Percentiles rank a stretch among this genome's conserved stretches.
These are phyloP conservation scores for Prunus campanulata DNA, from an alignment of 306 rosid species.

Conservation along the genomic window DNA sequence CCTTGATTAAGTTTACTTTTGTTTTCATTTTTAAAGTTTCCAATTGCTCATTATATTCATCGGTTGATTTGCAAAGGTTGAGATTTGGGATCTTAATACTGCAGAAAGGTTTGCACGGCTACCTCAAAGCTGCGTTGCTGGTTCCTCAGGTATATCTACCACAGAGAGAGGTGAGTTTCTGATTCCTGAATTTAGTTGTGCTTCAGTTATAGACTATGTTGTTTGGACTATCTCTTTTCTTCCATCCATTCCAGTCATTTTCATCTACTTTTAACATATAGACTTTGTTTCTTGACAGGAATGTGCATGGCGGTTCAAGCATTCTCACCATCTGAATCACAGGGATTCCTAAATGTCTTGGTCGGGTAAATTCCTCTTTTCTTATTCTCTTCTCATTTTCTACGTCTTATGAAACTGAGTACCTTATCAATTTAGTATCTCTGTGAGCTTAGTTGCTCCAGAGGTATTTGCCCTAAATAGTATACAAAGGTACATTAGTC, in stretches of 20 bases:
- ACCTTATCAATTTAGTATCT: not conserved
- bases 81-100: conserved; percentile 88
- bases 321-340: conserved; percentile 64
- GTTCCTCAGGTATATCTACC: conserved; percentile 37
- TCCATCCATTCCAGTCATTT: not conserved
- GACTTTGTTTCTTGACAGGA: conserved; percentile 51
- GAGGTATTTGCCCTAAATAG: not conserved
- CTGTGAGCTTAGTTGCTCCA: not conserved
- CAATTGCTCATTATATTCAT: conserved; percentile 21
- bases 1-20: conserved; percentile 11
- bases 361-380: conserved; percentile 56
- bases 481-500: not conserved
- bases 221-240: not conserved
- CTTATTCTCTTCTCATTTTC: conserved; percentile 13
- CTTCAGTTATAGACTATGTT: not conserved
- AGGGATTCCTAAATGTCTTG: conserved; percentile 71
- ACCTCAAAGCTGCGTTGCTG: conserved; percentile 41
- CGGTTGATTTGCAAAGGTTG: conserved; percentile 58
- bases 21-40: not conserved
- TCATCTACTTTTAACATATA: conserved; percentile 13
- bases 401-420: not conserved
- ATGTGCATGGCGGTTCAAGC: conserved; percentile 97
- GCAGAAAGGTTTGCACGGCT: conserved; percentile 56
- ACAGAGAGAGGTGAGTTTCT: conserved; percentile 53
- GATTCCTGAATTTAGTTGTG: not conserved